Conservation (phyloP, 192 early-diverging fungal genomes). For the Paraglomus occultum region DNA sequence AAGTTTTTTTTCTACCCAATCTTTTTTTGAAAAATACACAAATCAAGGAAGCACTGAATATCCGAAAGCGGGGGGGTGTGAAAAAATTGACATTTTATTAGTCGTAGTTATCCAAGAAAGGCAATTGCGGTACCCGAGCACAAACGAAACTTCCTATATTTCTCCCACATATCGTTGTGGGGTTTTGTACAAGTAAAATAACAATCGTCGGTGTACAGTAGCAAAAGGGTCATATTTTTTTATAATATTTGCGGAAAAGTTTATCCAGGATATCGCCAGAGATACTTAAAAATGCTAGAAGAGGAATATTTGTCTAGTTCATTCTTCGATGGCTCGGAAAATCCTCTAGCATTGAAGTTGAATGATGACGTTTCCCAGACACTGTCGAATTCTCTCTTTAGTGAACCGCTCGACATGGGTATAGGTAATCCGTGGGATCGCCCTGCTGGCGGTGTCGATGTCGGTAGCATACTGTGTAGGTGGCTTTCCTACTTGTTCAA, state of each 20-base stretch:
- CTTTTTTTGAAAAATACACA: too few relatives aligned
- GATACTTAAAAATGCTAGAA: constrained; percentile 7
- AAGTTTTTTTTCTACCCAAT: too few relatives aligned
- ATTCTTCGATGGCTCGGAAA: constrained; percentile 4
- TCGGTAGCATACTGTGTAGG: constrained; percentile 17
- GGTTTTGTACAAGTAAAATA: background rate
- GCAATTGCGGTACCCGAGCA: background rate
- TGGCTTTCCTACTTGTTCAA: background rate
- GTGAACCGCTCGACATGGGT: constrained; percentile 8
- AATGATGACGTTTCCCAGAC: background rate
- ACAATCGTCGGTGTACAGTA: background rate
- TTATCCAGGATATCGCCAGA: background rate
- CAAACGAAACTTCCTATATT: background rate
- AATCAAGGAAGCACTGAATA: too few relatives aligned
- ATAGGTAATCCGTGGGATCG: constrained; percentile 28
- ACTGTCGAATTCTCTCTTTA: background rate
- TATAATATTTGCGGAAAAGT: background rate
- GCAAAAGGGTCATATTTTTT: background rate
- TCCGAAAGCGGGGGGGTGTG: too few relatives aligned
- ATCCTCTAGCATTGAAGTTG: background rate
- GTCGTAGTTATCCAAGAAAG: too few relatives aligned
- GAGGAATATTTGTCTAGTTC: constrained; percentile 8
- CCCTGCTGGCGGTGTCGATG: constrained; percentile 1
- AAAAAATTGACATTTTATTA: too few relatives aligned
- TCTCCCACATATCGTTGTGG: background rate